These are phyloP conservation scores for Candida piceae DNA, from an alignment of 805 yeast species.

Conservation along the genomic window DNA sequence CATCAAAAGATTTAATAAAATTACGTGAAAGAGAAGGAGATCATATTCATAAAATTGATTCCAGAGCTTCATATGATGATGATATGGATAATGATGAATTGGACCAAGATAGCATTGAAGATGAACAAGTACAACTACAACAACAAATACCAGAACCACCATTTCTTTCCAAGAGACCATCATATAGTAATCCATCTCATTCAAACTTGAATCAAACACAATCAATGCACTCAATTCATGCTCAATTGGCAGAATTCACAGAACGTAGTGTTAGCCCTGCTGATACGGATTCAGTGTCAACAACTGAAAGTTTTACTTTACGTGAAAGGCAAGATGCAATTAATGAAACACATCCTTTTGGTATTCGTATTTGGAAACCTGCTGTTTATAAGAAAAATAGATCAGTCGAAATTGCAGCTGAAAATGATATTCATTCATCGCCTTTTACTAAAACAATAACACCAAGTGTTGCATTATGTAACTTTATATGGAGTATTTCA, in stretches of 20 bases:
- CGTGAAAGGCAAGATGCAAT: slow-evolving; percentile 95
- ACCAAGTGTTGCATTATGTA: slow-evolving; percentile 61
- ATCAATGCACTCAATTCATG: slow-evolving; percentile 4
- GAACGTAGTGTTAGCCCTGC: slow-evolving; percentile 25
- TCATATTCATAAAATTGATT: slow-evolving; percentile 12
- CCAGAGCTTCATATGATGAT: slow-evolving; percentile 9
- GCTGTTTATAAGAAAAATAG: slow-evolving; percentile 90
- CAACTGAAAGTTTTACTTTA: slow-evolving; percentile 79
- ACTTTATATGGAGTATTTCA: slow-evolving; percentile 66
- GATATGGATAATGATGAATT: too few relatives aligned
- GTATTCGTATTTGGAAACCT: slow-evolving; percentile 98
- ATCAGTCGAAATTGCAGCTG: slow-evolving; percentile 87
- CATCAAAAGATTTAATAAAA: slow-evolving; percentile 21
- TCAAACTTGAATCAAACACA: neutral
- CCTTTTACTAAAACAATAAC: slow-evolving; percentile 45
- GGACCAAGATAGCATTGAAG: too few relatives aligned
- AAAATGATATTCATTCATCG: slow-evolving; percentile 85
- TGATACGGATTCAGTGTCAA: slow-evolving; percentile 35
- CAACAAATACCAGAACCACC: neutral
- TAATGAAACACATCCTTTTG: slow-evolving; percentile 95
- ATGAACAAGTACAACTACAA: neutral
- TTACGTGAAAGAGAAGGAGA: slow-evolving; percentile 29
- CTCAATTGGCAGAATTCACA: slow-evolving; percentile 8
- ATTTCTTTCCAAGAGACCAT: neutral
- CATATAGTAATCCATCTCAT: neutral